Evolutionary conservation across 768 basidiomycete species (phyloP), one percentile per base, ranked within the genome.

Genomic region (Pleurotus djamor): DNA sequence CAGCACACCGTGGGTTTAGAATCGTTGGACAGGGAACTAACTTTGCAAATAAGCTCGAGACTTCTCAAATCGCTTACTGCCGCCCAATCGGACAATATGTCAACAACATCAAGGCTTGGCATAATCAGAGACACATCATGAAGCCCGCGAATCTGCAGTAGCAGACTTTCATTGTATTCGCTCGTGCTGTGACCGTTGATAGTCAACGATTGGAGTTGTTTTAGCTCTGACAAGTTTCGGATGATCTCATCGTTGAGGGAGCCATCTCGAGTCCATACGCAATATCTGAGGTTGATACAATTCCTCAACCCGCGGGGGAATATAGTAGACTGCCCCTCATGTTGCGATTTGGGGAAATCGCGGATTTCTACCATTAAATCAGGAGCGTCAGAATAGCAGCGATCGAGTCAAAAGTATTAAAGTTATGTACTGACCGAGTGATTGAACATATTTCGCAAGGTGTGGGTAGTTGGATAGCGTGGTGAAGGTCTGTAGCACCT

Each of bases 221-320:
- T 63, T 16, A 76, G 81, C 9, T 66, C 48, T 4, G 70, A 70
- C 4, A 93, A 71, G 14, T 82, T 80, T n/a, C 74, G 62, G 8
- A 94, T 76, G 36, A 91, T 81, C 0, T 74, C 72, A 4, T 86
- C 81, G 43, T 76, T 83, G 17, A 93, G 71, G 4, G 92, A 86
- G 3, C 91, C 88, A 63, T 92, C 88, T 45, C 91, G 83, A 7
- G 92, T 93, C 91, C 91, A 94, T 4, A 84, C 83, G 65, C 88
- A 92, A 5, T 83, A 76, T 47, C 64, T 74, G 9, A 93, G 78
- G 60, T 84, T 84, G 44, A 70, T 65, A 64, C 89, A 91, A 65
- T 91, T 88, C 50, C 69, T 67, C 12, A 92, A 69, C 0, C 83
- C 91, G 50, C 60, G 66, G 4, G 79, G 54, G 49, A 88, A 83